Evolutionary conservation across 495 filamentous ascomycete genomes (phyloP).

Genomic region (Cenococcum geophilum): DNA sequence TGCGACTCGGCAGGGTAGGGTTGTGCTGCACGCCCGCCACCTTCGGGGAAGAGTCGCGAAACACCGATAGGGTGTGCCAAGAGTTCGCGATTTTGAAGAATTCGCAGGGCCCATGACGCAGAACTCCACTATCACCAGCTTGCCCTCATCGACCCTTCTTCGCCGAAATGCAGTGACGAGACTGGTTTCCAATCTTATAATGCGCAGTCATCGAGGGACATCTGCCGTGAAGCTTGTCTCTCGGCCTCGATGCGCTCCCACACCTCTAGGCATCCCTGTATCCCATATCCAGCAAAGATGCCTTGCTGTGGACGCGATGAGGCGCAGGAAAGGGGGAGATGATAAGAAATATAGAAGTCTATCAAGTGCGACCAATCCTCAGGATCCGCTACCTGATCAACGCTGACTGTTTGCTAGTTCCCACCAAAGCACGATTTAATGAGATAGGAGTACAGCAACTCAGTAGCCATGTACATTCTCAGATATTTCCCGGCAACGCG

Average conservation of each 20-base stretch:
- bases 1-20: background rate
- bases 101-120: background rate
- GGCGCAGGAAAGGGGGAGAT: slow-evolving; percentile 5
- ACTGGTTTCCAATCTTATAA: slow-evolving; percentile 4
- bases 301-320: slow-evolving; percentile 12
- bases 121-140: no score
- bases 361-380: slow-evolving; percentile 7
- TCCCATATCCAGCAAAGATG: slow-evolving; percentile 17
- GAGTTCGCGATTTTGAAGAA: slow-evolving; percentile 5
- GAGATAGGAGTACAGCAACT: slow-evolving; percentile 92
- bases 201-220: slow-evolving; percentile 20
- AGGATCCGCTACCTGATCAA: background rate
- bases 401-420: slow-evolving; percentile 40
- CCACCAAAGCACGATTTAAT: slow-evolving; percentile 66
- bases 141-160: background rate
- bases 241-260: slow-evolving; percentile 10
- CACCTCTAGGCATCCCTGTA: slow-evolving; percentile 6
- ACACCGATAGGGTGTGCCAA: slow-evolving; percentile 4
- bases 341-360: slow-evolving; percentile 3
- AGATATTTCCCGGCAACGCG: slow-evolving; percentile 65
- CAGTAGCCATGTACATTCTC: slow-evolving; percentile 70
- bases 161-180: slow-evolving; percentile 20
- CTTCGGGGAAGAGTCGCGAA: background rate
- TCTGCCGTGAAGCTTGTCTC: slow-evolving; percentile 11
- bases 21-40: background rate